Evolutionary conservation across 306 rosid genomes (phyloP).

Genomic region (Pterocarpus santalinus): DNA sequence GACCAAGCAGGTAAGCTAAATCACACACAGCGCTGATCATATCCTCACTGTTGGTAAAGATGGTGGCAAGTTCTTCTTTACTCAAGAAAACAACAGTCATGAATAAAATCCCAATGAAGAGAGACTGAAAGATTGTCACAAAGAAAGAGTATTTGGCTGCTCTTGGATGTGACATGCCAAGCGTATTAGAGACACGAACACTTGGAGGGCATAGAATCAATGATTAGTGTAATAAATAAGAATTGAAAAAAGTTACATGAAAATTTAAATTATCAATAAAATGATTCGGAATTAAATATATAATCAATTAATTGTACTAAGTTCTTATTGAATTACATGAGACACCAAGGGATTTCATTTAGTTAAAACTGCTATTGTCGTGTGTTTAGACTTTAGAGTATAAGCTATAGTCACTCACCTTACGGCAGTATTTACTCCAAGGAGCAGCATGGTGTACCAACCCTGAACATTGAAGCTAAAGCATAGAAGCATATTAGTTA

Average conservation of each 20-base stretch:
- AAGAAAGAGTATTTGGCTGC: constrained; percentile 59
- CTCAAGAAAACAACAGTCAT: constrained; percentile 44
- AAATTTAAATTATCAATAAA: background rate
- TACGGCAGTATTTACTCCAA: constrained; percentile 42
- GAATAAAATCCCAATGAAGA: constrained; percentile 52
- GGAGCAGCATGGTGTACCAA: constrained; percentile 29
- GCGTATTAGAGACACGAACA: constrained; percentile 69
- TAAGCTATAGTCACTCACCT: constrained; percentile 41
- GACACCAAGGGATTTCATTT: too few relatives aligned
- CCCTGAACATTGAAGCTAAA: constrained; percentile 42
- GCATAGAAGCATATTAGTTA: constrained; percentile 7
- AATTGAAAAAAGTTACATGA: background rate
- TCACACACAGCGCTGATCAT: constrained; percentile 39
- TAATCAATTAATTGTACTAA: background rate
- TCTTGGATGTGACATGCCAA: constrained; percentile 66
- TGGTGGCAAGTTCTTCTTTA: constrained; percentile 24
- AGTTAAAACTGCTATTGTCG: too few relatives aligned
- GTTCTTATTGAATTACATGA: too few relatives aligned
- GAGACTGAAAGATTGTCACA: constrained; percentile 56
- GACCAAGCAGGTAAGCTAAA: constrained; percentile 50
- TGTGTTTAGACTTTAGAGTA: background rate
- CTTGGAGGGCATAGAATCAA: constrained; percentile 40
- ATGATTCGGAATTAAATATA: too few relatives aligned
- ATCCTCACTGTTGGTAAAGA: constrained; percentile 47
- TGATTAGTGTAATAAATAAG: constrained; percentile 15